Conservation (phyloP, 2,329 filamentous ascomycete genomes). For the Nemania bipapillata region DNA sequence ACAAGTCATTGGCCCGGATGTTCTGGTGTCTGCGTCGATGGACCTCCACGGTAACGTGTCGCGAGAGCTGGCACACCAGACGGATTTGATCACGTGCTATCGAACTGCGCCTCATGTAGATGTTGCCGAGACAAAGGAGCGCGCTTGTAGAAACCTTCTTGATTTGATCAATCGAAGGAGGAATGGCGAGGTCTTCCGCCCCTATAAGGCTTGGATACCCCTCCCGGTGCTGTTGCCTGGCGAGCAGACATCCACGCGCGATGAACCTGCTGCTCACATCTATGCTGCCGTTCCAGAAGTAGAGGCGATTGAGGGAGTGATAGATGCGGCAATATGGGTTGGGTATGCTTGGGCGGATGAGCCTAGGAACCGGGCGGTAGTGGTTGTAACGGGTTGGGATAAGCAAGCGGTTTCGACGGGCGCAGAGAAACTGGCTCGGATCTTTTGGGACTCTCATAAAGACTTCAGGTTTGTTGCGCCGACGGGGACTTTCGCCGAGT, state of each 20-base stretch:
- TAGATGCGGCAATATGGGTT: conserved; percentile 66
- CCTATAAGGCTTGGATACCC: conserved; percentile 64
- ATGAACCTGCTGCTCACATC: conserved; percentile 63
- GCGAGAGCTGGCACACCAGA: conserved; percentile 59
- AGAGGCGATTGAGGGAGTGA: conserved; percentile 55
- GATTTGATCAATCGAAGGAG: conserved; percentile 50
- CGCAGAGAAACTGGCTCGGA: conserved; percentile 58
- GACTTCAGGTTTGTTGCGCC: conserved; percentile 65
- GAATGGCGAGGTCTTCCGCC: conserved; percentile 48
- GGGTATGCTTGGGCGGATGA: conserved; percentile 68
- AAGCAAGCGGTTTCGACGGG: conserved; percentile 52
- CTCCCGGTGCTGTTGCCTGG: conserved; percentile 64
- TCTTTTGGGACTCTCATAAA: conserved; percentile 60
- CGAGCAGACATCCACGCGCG: conserved; percentile 65
- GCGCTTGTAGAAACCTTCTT: conserved; percentile 63
- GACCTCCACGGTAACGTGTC: conserved; percentile 67
- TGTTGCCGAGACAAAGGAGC: conserved; percentile 60
- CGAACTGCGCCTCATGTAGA: conserved; percentile 65
- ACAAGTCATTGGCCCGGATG: conserved; percentile 57
- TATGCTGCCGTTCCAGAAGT: conserved; percentile 61
- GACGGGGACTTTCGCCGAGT: conserved; percentile 60
- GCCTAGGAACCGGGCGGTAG: conserved; percentile 61
- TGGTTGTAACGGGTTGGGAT: conserved; percentile 65
- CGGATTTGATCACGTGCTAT: conserved; percentile 65
- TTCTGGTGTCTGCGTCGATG: conserved; percentile 65